Evolutionary conservation across 768 basidiomycete genomes (phyloP).

Genomic region (Dioszegia crocea): DNA sequence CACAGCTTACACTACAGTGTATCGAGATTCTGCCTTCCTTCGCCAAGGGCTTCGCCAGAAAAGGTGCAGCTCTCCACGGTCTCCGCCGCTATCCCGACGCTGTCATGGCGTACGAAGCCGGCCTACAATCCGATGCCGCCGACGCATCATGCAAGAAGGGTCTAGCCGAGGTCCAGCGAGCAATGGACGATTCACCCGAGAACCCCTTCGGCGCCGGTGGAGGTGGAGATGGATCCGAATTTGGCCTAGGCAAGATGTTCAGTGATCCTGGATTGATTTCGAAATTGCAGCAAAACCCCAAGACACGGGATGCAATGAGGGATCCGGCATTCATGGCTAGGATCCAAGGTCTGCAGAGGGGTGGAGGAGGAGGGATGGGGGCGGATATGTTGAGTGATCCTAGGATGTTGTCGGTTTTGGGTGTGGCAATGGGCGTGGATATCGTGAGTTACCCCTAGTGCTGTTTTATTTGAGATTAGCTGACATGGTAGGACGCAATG

Average conservation of each 20-base stretch:
- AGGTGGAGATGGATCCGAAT: slow-evolving; percentile 27
- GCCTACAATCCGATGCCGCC: slow-evolving; percentile 70
- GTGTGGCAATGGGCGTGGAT: slow-evolving; percentile 88
- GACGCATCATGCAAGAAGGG: slow-evolving; percentile 79
- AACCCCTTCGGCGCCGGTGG: slow-evolving; percentile 50
- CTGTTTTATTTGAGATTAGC: neutral
- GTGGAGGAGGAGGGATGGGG: slow-evolving; percentile 32
- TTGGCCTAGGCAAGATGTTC: slow-evolving; percentile 72
- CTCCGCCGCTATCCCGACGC: slow-evolving; percentile 73
- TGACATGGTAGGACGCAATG: slow-evolving; percentile 59
- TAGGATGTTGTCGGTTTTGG: slow-evolving; percentile 78
- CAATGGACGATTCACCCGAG: slow-evolving; percentile 58
- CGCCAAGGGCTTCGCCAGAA: slow-evolving; percentile 85
- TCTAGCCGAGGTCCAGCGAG: slow-evolving; percentile 79
- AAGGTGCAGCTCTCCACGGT: slow-evolving; percentile 90
- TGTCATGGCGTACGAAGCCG: slow-evolving; percentile 73
- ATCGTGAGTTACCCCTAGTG: slow-evolving; percentile 57
- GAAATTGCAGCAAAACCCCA: slow-evolving; percentile 81
- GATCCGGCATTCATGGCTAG: slow-evolving; percentile 78
- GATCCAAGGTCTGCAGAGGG: slow-evolving; percentile 49
- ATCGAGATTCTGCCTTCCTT: slow-evolving; percentile 73
- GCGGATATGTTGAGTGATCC: slow-evolving; percentile 67
- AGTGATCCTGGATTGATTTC: slow-evolving; percentile 73
- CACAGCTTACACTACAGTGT: slow-evolving; percentile 55
- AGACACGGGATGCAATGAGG: slow-evolving; percentile 74